Percentiles rank a stretch among this genome's conserved stretches.
phyloP scores from a whole-genome alignment of 805 yeast genomes.

The Wickerhamiella hasegawae region DNA sequence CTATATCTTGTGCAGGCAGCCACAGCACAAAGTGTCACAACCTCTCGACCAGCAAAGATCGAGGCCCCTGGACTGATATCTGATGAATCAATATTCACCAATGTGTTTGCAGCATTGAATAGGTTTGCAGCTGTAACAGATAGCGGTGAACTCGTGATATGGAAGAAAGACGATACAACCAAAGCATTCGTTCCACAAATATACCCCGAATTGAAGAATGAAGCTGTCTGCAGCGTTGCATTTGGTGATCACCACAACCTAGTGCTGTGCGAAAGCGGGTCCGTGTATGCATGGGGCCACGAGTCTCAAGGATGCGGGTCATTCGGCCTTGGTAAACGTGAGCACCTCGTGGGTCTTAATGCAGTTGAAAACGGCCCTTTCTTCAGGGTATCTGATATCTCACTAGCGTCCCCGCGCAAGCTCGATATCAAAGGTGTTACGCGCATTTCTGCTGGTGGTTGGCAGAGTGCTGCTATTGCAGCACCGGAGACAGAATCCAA shows the following conservation, averaged over 20 bases:
- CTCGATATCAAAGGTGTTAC: constrained; percentile 28
- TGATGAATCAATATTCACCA: too few species aligned
- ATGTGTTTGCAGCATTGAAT: too few species aligned
- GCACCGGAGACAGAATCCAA: too few species aligned
- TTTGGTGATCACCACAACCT: constrained; percentile 60
- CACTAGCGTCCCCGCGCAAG: constrained; percentile 27
- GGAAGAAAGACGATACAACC: too few species aligned
- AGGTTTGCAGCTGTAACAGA: too few species aligned
- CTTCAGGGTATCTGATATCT: constrained; percentile 7
- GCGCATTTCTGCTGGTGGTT: constrained; percentile 58
- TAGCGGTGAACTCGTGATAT: too few species aligned
- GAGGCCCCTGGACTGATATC: too few species aligned
- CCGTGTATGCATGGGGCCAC: constrained; percentile 48
- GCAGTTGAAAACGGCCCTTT: constrained; percentile 8
- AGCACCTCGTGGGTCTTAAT: constrained; percentile 6
- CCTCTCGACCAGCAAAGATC: too few species aligned
- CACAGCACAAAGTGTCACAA: too few species aligned
- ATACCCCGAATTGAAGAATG: constrained; percentile 30
- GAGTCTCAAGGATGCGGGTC: constrained; percentile 52
- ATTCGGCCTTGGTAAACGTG: constrained; percentile 40
- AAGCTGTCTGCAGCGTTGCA: constrained; percentile 36
- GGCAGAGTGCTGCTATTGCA: constrained; percentile 61
- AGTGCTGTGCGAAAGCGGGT: constrained; percentile 45
- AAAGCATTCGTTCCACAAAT: constrained; percentile 9
- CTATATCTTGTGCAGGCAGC: constrained; percentile 24